Base-by-base conservation (phyloP, 2,329 filamentous ascomycete genomes). In the Berkeleyomyces basicola region DNA sequence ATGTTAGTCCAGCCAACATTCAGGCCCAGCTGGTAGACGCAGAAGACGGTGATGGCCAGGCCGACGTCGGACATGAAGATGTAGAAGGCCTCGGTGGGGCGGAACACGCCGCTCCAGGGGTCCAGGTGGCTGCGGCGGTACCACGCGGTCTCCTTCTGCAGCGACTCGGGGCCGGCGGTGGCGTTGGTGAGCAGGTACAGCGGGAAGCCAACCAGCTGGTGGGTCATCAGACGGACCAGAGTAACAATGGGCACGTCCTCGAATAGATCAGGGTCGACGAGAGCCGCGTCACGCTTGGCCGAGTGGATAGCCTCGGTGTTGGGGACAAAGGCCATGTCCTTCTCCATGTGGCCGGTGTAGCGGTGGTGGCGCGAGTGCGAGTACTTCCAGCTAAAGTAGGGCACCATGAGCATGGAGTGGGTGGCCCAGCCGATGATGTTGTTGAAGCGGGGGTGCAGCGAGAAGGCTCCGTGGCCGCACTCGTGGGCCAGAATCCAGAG, bases 311-410 rank as follows among this genome's bases (percentile, higher is more conserved):
- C 71, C 65, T 70, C 68, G 66, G 75, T 79, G 66, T 74, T 72
- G 57, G 82, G 82, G 14, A 85, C 82, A 65, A 84, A 85, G 23
- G 79, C 82, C 70, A 83, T 84, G 70, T 87, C 84, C 74, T 82
- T 83, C 64, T 83, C 78, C 74, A 86, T 82, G 74, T 87, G 80
- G 67, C 82, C 82, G 53, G 82, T 83, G 72, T 81, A 85, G 67
- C 80, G 80, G 74, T 89, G 86, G 72, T 88, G 86, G 59, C 84
- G 79, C 64, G 79, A 78, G 72, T 89, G 86, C 40, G 80, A 84
- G 70, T 82, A 83, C 74, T 86, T 83, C 85, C 85, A 88, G 58
- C 81, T 83, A 74, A 87, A 87, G 74, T 84, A 89, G 3, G 86
- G 86, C 2, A 86, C 84, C 66, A 85, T 71, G 46, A 88, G 76